A percentile compares a stretch with the other conserved stretches of the same genome.
phyloP scores from a whole-genome alignment of 2,329 filamentous ascomycete genomes.

The Cyanodermella asteris region DNA sequence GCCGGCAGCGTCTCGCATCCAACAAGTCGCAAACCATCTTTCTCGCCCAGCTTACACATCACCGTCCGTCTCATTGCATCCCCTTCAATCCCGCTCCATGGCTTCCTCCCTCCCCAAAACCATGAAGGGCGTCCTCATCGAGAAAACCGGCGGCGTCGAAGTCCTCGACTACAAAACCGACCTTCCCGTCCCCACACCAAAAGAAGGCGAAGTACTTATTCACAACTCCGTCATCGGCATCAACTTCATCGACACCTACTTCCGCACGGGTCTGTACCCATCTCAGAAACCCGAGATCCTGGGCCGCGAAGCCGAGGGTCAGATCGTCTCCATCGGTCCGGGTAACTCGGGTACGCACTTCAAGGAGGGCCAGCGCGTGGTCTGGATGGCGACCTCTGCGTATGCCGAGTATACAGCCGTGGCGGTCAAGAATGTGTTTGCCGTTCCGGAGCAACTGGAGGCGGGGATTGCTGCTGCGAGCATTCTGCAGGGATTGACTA shows the following conservation, averaged over 20 bases:
- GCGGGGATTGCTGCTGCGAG: conserved; percentile 44
- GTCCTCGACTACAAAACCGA: conserved; percentile 51
- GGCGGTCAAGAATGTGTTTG: conserved; percentile 32
- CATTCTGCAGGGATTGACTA: conserved; percentile 65
- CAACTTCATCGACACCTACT: conserved; percentile 83
- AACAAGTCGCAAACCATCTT: no score
- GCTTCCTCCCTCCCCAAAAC: conserved; percentile 33
- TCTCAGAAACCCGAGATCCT: conserved; percentile 50
- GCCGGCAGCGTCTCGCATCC: no score
- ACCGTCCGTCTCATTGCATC: no score
- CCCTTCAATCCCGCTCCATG: conserved; percentile 13
- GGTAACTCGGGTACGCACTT: conserved; percentile 30
- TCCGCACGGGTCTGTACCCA: conserved; percentile 65
- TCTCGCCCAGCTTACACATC: no score
- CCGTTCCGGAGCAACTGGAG: conserved; percentile 40
- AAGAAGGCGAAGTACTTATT: conserved; percentile 53
- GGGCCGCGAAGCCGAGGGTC: conserved; percentile 59
- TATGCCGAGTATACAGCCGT: conserved; percentile 40
- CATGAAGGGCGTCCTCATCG: conserved; percentile 53
- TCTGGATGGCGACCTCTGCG: conserved; percentile 35
- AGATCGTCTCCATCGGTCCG: conserved; percentile 38
- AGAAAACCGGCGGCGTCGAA: conserved; percentile 49
- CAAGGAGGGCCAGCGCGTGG: conserved; percentile 46
- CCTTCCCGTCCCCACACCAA: conserved; percentile 44
- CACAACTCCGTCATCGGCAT: conserved; percentile 62